Percentiles rank a stretch among this genome's conserved stretches.
These are phyloP conservation scores for Platismatia glauca DNA, from an alignment of 495 filamentous ascomycete species.

Conservation along the genomic window DNA sequence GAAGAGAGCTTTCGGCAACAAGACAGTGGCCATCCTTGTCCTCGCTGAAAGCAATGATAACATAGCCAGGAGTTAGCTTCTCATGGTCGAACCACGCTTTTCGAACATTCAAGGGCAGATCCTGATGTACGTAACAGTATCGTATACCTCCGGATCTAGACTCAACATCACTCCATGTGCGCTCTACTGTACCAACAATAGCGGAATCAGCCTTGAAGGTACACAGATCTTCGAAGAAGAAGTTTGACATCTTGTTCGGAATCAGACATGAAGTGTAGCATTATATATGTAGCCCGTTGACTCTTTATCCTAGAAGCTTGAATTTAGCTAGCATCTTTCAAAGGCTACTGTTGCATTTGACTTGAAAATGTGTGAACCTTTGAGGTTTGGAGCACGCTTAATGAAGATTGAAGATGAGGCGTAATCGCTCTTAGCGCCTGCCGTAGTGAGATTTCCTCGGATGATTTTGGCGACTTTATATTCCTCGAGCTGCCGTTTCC, in stretches of 20 bases:
- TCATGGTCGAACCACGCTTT: constrained; percentile 10
- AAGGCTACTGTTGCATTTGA: too few relatives aligned
- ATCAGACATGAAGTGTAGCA: background rate
- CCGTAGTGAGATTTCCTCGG: background rate
- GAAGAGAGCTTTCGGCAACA: constrained; percentile 36
- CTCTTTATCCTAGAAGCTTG: background rate
- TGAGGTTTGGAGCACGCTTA: background rate
- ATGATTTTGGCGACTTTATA: background rate
- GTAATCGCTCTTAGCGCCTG: background rate
- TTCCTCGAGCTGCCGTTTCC: background rate
- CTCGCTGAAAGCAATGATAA: constrained; percentile 29
- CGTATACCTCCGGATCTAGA: background rate
- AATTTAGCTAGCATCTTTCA: background rate
- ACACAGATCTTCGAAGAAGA: constrained; percentile 27
- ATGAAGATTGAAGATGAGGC: background rate
- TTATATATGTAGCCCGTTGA: background rate
- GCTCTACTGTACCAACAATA: constrained; percentile 25
- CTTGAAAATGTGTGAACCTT: background rate
- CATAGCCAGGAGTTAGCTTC: constrained; percentile 25
- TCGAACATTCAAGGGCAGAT: constrained; percentile 25
- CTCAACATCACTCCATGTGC: constrained; percentile 20
- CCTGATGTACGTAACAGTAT: constrained; percentile 19
- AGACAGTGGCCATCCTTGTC: constrained; percentile 27
- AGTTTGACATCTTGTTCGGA: constrained; percentile 19
- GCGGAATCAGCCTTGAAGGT: constrained; percentile 26